Conservation (phyloP, 106 monocot genomes). For the Platanthera guangdongensis region DNA sequence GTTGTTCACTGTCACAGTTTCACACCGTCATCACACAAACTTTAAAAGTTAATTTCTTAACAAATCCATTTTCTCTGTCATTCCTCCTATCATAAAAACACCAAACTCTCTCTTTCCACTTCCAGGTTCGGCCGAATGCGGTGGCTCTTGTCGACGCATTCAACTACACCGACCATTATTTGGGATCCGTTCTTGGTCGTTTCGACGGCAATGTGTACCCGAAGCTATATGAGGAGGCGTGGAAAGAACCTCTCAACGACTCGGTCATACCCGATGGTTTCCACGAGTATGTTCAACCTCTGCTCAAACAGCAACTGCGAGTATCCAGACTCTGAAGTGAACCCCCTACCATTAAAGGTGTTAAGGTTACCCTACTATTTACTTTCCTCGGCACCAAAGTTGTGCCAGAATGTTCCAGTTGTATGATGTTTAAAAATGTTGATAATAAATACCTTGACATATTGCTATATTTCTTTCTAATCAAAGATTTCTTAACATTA, state of each 20-base stretch:
- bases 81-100: neutral
- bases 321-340: slow-evolving; percentile 30
- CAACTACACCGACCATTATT: slow-evolving; percentile 87
- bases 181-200: slow-evolving; percentile 75
- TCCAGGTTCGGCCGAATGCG: slow-evolving; percentile 75
- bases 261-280: slow-evolving; percentile 81
- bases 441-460: no score
- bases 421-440: no score
- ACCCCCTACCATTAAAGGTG: neutral
- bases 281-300: slow-evolving; percentile 54
- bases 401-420: neutral
- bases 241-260: slow-evolving; percentile 93
- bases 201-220: slow-evolving; percentile 92
- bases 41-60: neutral
- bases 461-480: neutral
- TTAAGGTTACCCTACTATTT: neutral
- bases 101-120: neutral
- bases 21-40: no score
- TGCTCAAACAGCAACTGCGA: slow-evolving; percentile 61
- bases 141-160: slow-evolving; percentile 84
- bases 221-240: slow-evolving; percentile 65
- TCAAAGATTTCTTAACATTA: neutral
- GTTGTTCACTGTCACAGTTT: no score
- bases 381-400: neutral
- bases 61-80: neutral